Evolutionary conservation across 768 basidiomycete species (phyloP), one percentile per base, ranked within the genome.

Genomic region (Amanita exitialis): DNA sequence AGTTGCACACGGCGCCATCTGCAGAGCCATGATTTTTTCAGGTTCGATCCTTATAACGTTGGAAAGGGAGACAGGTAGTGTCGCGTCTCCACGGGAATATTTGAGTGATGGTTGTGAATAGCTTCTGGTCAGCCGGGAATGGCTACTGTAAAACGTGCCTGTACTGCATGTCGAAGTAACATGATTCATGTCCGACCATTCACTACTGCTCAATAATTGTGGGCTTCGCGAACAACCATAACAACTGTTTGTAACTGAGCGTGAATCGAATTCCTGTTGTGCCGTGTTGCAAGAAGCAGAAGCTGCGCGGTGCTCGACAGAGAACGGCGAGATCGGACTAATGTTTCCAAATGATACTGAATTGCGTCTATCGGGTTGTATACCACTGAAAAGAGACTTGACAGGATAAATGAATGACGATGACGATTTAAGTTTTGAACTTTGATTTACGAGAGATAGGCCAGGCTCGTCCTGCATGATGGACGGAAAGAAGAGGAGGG

Each of bases 391-490:
- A 6, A 75, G 61, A 36, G 72, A 72, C 48, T 63, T 70, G 21
- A 71, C 64, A 0, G 72, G 72, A 55, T 72, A 73, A 35, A 73
- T 60, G 47, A 63, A 71, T 12, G 69, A 64, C 1, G 59, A 49
- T 4, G 56, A 43, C 7, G 55, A 30, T 27, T 36, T 20, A 6
- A 32, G 52, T 13, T 15, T 41, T 23, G 10, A 41, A 42, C 46
- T 52, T 25, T 28, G n/a, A n/a, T n/a, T n/a, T n/a, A n/a, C 10
- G 28, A 10, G 30, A 12, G 56, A 56, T 13, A 52, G 50, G 3
- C 47, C 41, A 3, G 53, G 47, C 20, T 55, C 47, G 30, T 16
- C n/a, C 9, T 20, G 32, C 46, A 47, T 49, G 38, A 7, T 49
- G 20, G 25, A 25, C 6, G 23, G 23, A 37, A 47, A n/a, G n/a